Evolutionary conservation across 1,139 yeast species (phyloP), one percentile per base, ranked within the genome.

Genomic region (Ogataea hybrid): DNA sequence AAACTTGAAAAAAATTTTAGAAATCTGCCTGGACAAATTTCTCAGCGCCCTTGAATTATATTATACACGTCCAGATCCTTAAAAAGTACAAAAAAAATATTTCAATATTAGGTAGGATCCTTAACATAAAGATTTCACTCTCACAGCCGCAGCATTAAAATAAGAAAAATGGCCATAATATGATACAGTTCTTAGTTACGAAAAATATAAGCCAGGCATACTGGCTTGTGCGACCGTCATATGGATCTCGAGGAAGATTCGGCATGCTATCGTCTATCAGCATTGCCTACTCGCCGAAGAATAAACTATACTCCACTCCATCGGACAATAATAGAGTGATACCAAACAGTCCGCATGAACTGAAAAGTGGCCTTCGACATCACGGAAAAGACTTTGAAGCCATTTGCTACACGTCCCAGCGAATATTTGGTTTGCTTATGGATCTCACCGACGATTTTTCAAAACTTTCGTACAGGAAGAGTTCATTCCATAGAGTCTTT

Each of bases 401-500:
- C 11, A 32, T 44, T n/a, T 22, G 30, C 21, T 21, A 28, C 25
- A 44, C 37, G 18, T 44, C 50, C 10, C 39, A 35, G 21, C 21
- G 32, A 11, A 42, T 47, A 11, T 27, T 39, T n/a, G 39, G 32
- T 9, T 32, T 47, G 20, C 33, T 47, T 6, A 22, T 28, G 28
- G 36, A 33, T 20, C 36, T 40, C 16, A 47, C 47, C 2, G 32
- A 20, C 8, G 48, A 47, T 22, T 35, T 17, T 30, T 22, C 47
- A 5, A 25, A 42, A 16, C 39, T 47, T 9, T 21, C 28, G 14
- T 41, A 41, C 25, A 32, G 18, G 16, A 34, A 37, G 27, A 14
- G 28, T 9, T 39, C 39, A 10, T 32, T 41, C 32, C 46, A 44
- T 25, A 21, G 48, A 8, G 27, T 49, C 5, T 51, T 51, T 42